Base-by-base conservation (phyloP, 2,329 filamentous ascomycete species). In the Aspergillus latus region DNA sequence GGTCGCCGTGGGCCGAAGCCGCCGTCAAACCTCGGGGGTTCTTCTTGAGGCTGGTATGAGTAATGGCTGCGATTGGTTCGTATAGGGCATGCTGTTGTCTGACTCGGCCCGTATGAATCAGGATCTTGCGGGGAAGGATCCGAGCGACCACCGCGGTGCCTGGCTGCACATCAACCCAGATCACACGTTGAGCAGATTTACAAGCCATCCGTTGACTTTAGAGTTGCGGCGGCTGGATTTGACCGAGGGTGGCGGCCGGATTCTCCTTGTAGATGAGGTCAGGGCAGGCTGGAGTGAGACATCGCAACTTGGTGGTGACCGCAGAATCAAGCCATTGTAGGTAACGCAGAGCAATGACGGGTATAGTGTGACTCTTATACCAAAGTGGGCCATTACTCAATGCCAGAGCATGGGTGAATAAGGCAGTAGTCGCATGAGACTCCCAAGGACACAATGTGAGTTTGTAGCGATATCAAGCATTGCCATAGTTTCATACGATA, bases 31-130 rank as follows among this genome's bases (percentile, higher is more conserved):
- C 46, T 55, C 52, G 52, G 52, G 45, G 26, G 11, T 50, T 43
- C 44, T 21, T 16, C 21, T 21, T 39, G 52, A 55, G 26, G 29
- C 45, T 49, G 28, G 16, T 34, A 5, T 45, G 28, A 5, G 9
- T 7, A 16, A 49, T 28, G 3, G 13, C 21, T 48, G 29, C 32
- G 30, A 49, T 55, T 45, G 52, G 52, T 13, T 43, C 11, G 15
- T 30, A 29, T 30, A 8, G 4, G 8, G 37, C 32, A 51, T 15
- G 34, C 21, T 21, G 21, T 21, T 21, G 21, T 40, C 52, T 55
- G 52, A 55, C 46, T 49, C 52, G 36, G 45, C 15, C 40, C 39
- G 52, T 28, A 45, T 55, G 52, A 55, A 49, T 55, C 52, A 53
- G 42, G 43, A 5, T 45, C 13, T 29, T 54, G 52, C 37, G 45